A percentile compares a stretch with the other conserved stretches of the same genome.
Conservation (phyloP, 371 early-diverging fungal genomes). For the Syncephalastrum sp. region DNA sequence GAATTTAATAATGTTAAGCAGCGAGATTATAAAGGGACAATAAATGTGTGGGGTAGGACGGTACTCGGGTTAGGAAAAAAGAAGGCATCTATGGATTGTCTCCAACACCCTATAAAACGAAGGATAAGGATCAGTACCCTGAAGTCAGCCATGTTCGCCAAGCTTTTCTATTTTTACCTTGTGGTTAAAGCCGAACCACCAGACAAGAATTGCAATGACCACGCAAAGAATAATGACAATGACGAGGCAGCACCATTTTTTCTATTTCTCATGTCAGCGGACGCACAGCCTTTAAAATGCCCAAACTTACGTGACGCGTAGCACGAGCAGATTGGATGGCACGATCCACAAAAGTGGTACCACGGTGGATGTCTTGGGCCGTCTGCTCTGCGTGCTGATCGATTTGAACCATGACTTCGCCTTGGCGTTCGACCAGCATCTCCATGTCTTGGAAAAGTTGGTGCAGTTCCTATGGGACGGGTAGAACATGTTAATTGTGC, state of each 20-base stretch:
- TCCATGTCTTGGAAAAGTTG: slow-evolving; percentile 64
- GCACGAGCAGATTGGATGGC: slow-evolving; percentile 66
- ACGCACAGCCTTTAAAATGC: too few species aligned
- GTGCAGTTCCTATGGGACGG: slow-evolving; percentile 10
- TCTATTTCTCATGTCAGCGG: slow-evolving; percentile 18
- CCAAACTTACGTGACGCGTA: slow-evolving; percentile 55
- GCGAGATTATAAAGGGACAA: too few species aligned
- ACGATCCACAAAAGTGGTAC: slow-evolving; percentile 56
- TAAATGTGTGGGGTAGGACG: too few species aligned
- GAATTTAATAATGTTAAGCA: too few species aligned
- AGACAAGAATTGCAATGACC: slow-evolving; percentile 41
- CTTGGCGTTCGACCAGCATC: slow-evolving; percentile 74
- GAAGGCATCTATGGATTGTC: slow-evolving; percentile 7
- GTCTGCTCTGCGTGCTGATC: slow-evolving; percentile 62
- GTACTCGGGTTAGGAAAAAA: too few species aligned
- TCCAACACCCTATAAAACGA: slow-evolving; percentile 15
- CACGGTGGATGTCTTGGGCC: slow-evolving; percentile 62
- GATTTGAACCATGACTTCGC: slow-evolving; percentile 65
- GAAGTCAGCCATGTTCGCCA: not conserved
- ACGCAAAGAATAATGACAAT: slow-evolving; percentile 41
- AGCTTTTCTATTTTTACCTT: slow-evolving; percentile 9
- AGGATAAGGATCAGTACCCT: not conserved
- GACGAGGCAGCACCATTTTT: slow-evolving; percentile 56
- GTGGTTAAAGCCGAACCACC: slow-evolving; percentile 37
- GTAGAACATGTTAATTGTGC: too few species aligned